phyloP scores from a whole-genome alignment of 345 rosid species.

The Syzygium aromaticum region DNA sequence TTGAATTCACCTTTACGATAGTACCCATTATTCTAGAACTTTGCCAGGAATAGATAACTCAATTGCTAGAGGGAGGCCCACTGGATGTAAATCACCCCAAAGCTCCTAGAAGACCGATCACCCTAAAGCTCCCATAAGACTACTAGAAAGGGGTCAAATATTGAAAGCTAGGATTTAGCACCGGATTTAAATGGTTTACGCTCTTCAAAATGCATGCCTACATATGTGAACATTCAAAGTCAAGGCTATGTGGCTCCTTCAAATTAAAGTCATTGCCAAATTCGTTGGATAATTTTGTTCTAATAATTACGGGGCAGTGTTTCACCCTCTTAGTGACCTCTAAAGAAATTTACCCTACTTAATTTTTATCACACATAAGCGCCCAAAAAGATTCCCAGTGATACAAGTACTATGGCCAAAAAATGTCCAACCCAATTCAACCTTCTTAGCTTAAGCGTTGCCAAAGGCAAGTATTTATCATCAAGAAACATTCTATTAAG shows the following conservation, averaged over 20 bases:
- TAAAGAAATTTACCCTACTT: not conserved
- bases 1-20: not conserved
- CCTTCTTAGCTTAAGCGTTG: not conserved
- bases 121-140: not conserved
- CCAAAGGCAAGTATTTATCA: not conserved
- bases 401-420: not conserved
- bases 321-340: not conserved
- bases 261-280: not conserved
- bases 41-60: not conserved
- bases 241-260: not conserved
- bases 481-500: not conserved
- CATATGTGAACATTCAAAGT: not conserved
- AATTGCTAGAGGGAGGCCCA: not conserved
- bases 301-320: not conserved
- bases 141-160: not conserved
- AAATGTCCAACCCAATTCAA: not conserved
- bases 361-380: not conserved
- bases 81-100: not conserved
- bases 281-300: not conserved
- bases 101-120: not conserved
- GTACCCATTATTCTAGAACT: not conserved
- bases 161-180: not conserved
- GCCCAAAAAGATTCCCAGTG: not conserved
- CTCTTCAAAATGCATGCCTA: not conserved
- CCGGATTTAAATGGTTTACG: not conserved